Evolutionary conservation across 495 filamentous ascomycete genomes (phyloP).

Genomic region (Trichoderma orchidacearum): DNA sequence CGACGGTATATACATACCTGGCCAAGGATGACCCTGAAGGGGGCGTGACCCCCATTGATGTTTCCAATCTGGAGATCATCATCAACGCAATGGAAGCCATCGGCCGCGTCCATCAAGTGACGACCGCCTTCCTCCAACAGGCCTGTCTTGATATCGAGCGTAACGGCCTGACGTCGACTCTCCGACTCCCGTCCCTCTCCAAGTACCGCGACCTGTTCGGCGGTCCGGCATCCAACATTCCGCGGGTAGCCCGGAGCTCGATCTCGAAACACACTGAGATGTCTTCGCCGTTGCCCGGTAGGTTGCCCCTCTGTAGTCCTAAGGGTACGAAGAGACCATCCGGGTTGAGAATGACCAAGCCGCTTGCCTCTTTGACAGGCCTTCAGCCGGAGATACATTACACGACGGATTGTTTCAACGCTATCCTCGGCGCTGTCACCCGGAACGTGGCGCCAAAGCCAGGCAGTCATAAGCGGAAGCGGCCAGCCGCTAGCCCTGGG

Average conservation of each 20-base stretch:
- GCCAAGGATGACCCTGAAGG: slow-evolving; percentile 11
- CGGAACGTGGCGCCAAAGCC: not conserved
- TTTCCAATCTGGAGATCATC: slow-evolving; percentile 23
- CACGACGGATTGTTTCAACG: not conserved
- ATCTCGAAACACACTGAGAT: slow-evolving; percentile 15
- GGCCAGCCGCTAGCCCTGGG: not conserved
- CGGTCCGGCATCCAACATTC: slow-evolving; percentile 18
- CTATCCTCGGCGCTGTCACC: not conserved
- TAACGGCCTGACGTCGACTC: slow-evolving; percentile 13
- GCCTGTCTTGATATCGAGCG: slow-evolving; percentile 22
- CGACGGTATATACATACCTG: slow-evolving; percentile 22
- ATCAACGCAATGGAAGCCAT: slow-evolving; percentile 23
- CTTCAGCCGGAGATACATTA: not conserved
- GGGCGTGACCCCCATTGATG: not conserved
- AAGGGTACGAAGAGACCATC: slow-evolving; percentile 5
- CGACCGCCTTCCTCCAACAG: slow-evolving; percentile 25
- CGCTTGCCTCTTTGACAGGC: not conserved
- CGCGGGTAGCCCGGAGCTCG: slow-evolving; percentile 20
- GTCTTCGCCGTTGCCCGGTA: slow-evolving; percentile 19
- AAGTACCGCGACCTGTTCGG: not conserved
- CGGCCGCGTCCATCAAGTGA: slow-evolving; percentile 20
- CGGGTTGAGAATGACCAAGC: slow-evolving; percentile 1
- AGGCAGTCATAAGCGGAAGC: slow-evolving; percentile 1
- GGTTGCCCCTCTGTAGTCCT: slow-evolving; percentile 17
- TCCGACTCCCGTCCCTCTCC: not conserved